Evolutionary conservation across 176 grass and related monocot genomes (phyloP), one percentile per base, ranked within the genome.

Genomic region (Cenchrus americanus): DNA sequence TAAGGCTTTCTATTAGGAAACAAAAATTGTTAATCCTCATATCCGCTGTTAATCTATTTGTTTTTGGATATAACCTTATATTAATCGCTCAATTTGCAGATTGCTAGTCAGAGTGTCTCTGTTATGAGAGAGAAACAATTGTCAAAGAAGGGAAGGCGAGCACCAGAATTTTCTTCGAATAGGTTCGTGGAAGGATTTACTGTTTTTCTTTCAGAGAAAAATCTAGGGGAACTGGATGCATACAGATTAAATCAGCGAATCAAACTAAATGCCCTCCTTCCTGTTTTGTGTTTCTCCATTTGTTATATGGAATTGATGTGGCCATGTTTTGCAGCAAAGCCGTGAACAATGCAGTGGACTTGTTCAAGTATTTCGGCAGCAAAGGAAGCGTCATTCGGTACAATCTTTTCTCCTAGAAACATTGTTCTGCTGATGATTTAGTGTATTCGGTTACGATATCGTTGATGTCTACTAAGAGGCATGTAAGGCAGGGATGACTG

Each of bases 321-420:
- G 1, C 53, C 52, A 75, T 69, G 54, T 72, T 62, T 69, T 90
- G 85, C 88, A 94, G 95, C 81, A 98, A 93, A 90, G 89, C 92
- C 0, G 78, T 92, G 72, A 94, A 89, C 71, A 98, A 90, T 83
- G 89, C 87, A 26, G 82, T 98, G 79, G 95, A 95, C 69, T 76
- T 99, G 61, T 86, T 87, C 62, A 99, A 95, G 85, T 95, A 96
- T 84, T 96, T 99, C 10, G 89, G 96, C 50, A 92, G 87, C 89
- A 96, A 92, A 90, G 96, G 96, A 40, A 95, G 91, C 5, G 96
- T 99, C 22, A 85, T 96, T 78, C 82, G 96, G 93, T 96, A 84
- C 63, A 70, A 47, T 70, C 14, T 67, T 24, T 21, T 79, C 12
- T 64, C 50, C 23, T 18, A 10, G 10, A 62, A 60, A 49, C 3